Base-by-base conservation (phyloP, 2,329 filamentous ascomycete species). In the Fusarium sp. region DNA sequence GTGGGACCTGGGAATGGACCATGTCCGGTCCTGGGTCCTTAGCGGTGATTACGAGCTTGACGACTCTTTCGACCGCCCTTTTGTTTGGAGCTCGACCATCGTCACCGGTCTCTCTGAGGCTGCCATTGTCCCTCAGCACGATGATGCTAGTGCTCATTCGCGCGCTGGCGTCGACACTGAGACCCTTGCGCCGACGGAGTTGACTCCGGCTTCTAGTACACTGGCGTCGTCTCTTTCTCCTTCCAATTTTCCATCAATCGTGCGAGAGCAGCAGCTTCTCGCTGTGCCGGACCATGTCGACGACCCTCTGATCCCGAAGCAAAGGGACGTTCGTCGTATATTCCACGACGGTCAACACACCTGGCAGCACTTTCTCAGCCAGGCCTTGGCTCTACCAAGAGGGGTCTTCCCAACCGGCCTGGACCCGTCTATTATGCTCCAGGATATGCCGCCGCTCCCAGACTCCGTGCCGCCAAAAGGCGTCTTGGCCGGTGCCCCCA, bases 11-110 rank as follows among this genome's bases (percentile, higher is more conserved):
- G 72, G 58, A 54, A 71, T 75, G 70, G 73, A 73, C 68, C 73
- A 75, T 65, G 73, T 75, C 64, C 72, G 70, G 72, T 72, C 73
- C 65, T 75, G 73, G 73, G 73, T 75, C 66, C 65, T 75, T 18
- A 56, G 44, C 9, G 73, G 73, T 39, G 72, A 72, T 47, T 73
- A 72, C 46, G 68, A 73, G 40, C 43, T 62, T 39, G 60, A 66
- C 18, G 55, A 60, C 51, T 63, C 65, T 47, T 75, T 74, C 40
- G 61, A 74, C 6, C 67, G 73, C 55, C 72, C 73, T 5, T 58
- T 63, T 48, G 47, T 43, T 47, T 75, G 73, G 73, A 74, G 71
- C 55, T 75, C 73, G 28, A 71, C 73, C 30, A 41, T 75, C 51
- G 73, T 62, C 30, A 74, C 70, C 15, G 73, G 73, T 2, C 73